Base-by-base conservation (phyloP, 2,329 filamentous ascomycete species). In the Lasiodiplodia gonubiensis region DNA sequence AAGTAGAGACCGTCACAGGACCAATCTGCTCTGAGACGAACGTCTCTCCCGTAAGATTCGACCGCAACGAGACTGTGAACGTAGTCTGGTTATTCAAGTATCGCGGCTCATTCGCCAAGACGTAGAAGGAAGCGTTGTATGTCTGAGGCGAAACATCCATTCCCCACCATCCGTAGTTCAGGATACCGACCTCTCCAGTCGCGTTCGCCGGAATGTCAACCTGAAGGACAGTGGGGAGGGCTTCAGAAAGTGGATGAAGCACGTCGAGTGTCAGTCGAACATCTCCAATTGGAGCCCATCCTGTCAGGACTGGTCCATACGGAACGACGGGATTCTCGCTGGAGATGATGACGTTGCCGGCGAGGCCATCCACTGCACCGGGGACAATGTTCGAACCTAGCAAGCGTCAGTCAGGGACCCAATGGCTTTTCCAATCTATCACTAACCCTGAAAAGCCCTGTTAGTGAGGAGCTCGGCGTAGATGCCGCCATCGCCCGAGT, bases 391-490 rank as follows among this genome's bases (percentile, higher is more conserved):
- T 70, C 11, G 72, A 74, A 18, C 75, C 70, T 72, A 18, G 3
- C 7, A 30, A 33, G 16, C 10, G 25, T 67, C 18, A 53, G 39
- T 54, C 5, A 18, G 16, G 6, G 18, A 12, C 8, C 14, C 48
- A 55, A 51, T 63, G 27, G 25, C 14, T 61, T 11, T 8, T 42
- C 8, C 8, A 3, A 30, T 3, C 10, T 4, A 16, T 5, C 14
- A 52, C 54, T 52, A 35, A 68, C 81, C 82, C 76, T 92, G 90
- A 73, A 92, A 92, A 12, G 89, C 90, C 59, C 89, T 85, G 77
- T 92, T 92, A 63, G 84, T 85, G 67, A 92, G 86, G 67, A 92
- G 77, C 73, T 92, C 89, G 59, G 88, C 90, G 74, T 92, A 92
- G 69, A 92, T 86, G 5, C 90, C 90, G 25, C 90, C 90, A 73